phyloP scores from a whole-genome alignment of 768 basidiomycete species.

The Phylloporus arenicola region DNA sequence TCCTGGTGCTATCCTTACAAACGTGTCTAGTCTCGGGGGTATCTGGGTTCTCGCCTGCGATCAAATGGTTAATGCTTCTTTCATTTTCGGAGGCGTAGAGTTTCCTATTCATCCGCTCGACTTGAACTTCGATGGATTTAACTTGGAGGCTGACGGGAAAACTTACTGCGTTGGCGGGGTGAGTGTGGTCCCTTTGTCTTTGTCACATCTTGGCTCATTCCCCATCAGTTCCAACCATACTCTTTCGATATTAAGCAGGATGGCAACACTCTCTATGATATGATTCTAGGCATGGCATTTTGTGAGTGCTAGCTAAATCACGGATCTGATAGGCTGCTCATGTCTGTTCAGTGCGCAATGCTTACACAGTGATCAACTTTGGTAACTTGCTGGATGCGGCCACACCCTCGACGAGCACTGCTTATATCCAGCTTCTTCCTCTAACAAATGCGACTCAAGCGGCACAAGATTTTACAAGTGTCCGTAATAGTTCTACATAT shows the following conservation, averaged over 20 bases:
- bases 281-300: slow-evolving; percentile 72
- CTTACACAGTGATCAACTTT: slow-evolving; percentile 58
- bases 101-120: slow-evolving; percentile 68
- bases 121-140: slow-evolving; percentile 31
- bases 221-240: slow-evolving; percentile 61
- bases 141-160: slow-evolving; percentile 18
- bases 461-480: slow-evolving; percentile 8
- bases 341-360: slow-evolving; percentile 50
- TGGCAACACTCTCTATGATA: slow-evolving; percentile 39
- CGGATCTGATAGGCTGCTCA: not conserved
- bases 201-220: not conserved
- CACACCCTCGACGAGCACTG: slow-evolving; percentile 33
- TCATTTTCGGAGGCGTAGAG: slow-evolving; percentile 51
- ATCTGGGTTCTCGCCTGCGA: slow-evolving; percentile 63
- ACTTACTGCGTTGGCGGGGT: slow-evolving; percentile 42
- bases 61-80: slow-evolving; percentile 58
- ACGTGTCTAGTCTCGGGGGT: slow-evolving; percentile 36
- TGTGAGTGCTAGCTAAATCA: slow-evolving; percentile 34
- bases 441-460: slow-evolving; percentile 46
- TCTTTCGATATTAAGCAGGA: slow-evolving; percentile 38
- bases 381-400: slow-evolving; percentile 53
- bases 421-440: slow-evolving; percentile 61
- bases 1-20: slow-evolving; percentile 45
- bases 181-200: slow-evolving; percentile 12
- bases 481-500: slow-evolving; percentile 5